Conservation (phyloP, 2,329 filamentous ascomycete species). For the Fusarium annulatum region DNA sequence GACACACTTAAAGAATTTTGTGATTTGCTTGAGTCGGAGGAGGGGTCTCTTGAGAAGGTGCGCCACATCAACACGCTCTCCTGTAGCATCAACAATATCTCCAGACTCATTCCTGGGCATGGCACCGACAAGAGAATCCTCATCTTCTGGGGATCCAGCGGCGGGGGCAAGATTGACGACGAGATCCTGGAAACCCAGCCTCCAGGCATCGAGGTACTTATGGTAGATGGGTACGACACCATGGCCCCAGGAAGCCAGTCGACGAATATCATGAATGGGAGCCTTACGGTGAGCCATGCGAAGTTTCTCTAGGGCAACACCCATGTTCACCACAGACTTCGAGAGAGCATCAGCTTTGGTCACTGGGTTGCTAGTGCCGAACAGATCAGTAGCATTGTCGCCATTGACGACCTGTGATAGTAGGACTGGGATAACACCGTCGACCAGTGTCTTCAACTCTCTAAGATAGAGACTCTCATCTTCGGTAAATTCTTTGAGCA, state of each 20-base stretch:
- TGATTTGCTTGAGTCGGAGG: slow-evolving; percentile 86
- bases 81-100: slow-evolving; percentile 76
- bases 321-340: slow-evolving; percentile 94
- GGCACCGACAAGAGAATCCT: slow-evolving; percentile 68
- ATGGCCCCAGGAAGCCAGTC: slow-evolving; percentile 84
- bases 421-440: slow-evolving; percentile 93
- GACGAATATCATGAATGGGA: slow-evolving; percentile 76
- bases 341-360: slow-evolving; percentile 72
- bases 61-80: slow-evolving; percentile 92
- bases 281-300: slow-evolving; percentile 83
- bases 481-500: slow-evolving; percentile 81
- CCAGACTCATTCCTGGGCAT: slow-evolving; percentile 72
- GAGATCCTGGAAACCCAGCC: slow-evolving; percentile 92
- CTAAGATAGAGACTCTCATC: slow-evolving; percentile 91
- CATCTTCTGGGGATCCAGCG: slow-evolving; percentile 62
- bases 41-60: slow-evolving; percentile 91
- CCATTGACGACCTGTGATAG: slow-evolving; percentile 85
- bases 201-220: slow-evolving; percentile 89
- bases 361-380: slow-evolving; percentile 65
- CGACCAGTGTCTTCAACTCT: slow-evolving; percentile 91
- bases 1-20: slow-evolving; percentile 81
- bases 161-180: slow-evolving; percentile 90
- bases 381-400: slow-evolving; percentile 73
- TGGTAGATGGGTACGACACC: slow-evolving; percentile 81
- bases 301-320: slow-evolving; percentile 85